Evolutionary conservation across 108 stramenopile genomes (phyloP).

Genomic region (Cyclotella sp.): DNA sequence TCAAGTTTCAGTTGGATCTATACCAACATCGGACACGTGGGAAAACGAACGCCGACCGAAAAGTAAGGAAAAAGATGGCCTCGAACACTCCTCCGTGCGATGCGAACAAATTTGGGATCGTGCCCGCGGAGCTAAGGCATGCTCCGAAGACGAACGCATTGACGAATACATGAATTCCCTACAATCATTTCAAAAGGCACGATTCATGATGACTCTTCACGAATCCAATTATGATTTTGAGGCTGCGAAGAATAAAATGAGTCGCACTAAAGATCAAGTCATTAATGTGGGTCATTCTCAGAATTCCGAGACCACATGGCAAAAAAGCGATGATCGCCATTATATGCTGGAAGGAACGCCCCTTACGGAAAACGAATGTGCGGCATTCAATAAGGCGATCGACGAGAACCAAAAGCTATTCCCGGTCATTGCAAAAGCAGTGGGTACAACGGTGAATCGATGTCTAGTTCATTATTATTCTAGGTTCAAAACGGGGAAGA

Average conservation of each 20-base stretch:
- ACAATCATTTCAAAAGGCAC: constrained; percentile 43
- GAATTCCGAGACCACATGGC: constrained; percentile 3
- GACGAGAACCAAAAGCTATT: constrained; percentile 52
- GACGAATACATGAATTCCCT: constrained; percentile 53
- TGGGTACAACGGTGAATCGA: constrained; percentile 51
- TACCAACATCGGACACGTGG: constrained; percentile 43
- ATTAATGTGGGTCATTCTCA: not conserved
- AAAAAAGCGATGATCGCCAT: not conserved
- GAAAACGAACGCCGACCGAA: constrained; percentile 7
- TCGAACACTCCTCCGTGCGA: not conserved
- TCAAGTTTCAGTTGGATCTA: constrained; percentile 31
- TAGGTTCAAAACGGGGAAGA: constrained; percentile 50
- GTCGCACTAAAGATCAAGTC: not conserved
- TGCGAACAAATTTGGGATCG: constrained; percentile 67
- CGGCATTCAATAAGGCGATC: constrained; percentile 36
- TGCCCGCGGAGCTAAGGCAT: constrained; percentile 45
- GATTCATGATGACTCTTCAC: constrained; percentile 59
- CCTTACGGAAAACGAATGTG: constrained; percentile 21
- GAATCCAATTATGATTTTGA: constrained; percentile 52
- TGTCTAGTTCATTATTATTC: constrained; percentile 70
- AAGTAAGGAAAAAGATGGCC: not conserved
- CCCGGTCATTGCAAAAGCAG: constrained; percentile 52
- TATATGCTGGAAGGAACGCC: constrained; percentile 34
- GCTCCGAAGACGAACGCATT: constrained; percentile 49
- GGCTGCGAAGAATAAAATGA: constrained; percentile 26